Percentiles rank a stretch among this genome's conserved stretches.
These are phyloP conservation scores for Phytophthora podocarpi DNA, from an alignment of 352 stramenopile genomes.

Conservation along the genomic window DNA sequence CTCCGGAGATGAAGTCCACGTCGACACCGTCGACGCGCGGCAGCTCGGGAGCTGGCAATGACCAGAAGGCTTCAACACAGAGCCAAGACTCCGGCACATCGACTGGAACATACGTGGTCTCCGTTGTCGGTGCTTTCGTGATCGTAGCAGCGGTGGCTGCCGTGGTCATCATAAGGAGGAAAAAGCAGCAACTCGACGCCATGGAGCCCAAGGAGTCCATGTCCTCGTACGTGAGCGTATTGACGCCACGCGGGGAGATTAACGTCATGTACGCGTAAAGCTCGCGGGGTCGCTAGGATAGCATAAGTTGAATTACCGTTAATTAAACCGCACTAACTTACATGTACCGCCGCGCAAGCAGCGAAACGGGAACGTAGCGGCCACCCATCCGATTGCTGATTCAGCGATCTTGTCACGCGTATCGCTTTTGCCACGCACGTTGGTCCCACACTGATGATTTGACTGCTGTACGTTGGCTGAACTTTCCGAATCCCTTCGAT, in stretches of 20 bases:
- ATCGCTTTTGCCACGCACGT: constrained; percentile 10
- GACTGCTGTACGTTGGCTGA: constrained; percentile 15
- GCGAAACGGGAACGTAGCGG: constrained; percentile 24
- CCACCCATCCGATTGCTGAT: no score
- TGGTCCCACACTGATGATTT: constrained; percentile 26
- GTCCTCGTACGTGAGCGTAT: constrained; percentile 20
- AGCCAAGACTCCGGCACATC: not conserved
- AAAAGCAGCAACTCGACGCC: constrained; percentile 53
- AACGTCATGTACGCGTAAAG: constrained; percentile 26
- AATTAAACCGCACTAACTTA: no score
- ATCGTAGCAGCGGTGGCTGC: constrained; percentile 24
- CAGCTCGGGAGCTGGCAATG: constrained; percentile 2
- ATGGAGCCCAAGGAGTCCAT: constrained; percentile 35
- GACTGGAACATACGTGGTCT: constrained; percentile 6
- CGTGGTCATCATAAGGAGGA: constrained; percentile 51
- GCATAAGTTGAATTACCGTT: constrained; percentile 11
- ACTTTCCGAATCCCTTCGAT: constrained; percentile 14
- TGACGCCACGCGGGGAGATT: constrained; percentile 45
- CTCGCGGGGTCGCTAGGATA: constrained; percentile 13
- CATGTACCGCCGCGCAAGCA: no score
- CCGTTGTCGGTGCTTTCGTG: constrained; percentile 13
- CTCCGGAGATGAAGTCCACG: constrained; percentile 2
- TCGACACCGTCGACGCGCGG: not conserved
- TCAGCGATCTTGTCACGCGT: constrained; percentile 20
- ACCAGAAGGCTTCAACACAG: constrained; percentile 13